Percentiles rank a stretch among this genome's conserved stretches.
Conservation (phyloP, 257 asterid species). For the Verbena officinalis region DNA sequence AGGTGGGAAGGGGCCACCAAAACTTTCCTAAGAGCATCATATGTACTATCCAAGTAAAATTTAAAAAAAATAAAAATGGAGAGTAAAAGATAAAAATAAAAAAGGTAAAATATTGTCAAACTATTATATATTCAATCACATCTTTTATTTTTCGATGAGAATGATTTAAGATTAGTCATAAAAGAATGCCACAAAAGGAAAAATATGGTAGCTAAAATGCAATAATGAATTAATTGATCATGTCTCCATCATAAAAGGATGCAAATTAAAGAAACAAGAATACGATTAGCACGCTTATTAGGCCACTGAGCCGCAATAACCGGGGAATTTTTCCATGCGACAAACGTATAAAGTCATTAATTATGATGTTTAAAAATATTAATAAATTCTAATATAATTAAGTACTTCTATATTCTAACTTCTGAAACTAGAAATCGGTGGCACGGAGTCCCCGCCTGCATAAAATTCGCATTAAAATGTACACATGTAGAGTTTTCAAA, state of each 20-base stretch:
- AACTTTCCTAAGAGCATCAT: not conserved
- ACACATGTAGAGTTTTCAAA: no score
- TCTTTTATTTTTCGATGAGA: no score
- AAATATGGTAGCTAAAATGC: not conserved
- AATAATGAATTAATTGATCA: constrained; percentile 26
- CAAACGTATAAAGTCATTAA: constrained; percentile 20
- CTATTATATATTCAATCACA: no score
- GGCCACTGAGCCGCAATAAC: constrained; percentile 47
- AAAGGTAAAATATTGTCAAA: no score
- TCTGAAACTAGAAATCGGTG: no score
- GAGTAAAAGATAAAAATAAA: no score
- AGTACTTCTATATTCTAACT: not conserved
- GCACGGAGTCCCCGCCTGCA: no score
- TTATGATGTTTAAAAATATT: not conserved
- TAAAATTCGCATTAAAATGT: no score
- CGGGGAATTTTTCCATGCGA: constrained; percentile 48
- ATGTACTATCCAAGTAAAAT: not conserved
- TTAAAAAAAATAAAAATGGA: not conserved
- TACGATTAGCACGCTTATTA: constrained; percentile 40
- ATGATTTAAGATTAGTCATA: not conserved
- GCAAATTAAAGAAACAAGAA: constrained; percentile 25
- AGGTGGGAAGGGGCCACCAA: not conserved
- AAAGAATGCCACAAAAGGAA: constrained; percentile 5
- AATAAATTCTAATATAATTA: not conserved
- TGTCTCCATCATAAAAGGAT: constrained; percentile 19